Conservation (phyloP, 169 alveolate species). For the Plasmodium chabaudi region DNA sequence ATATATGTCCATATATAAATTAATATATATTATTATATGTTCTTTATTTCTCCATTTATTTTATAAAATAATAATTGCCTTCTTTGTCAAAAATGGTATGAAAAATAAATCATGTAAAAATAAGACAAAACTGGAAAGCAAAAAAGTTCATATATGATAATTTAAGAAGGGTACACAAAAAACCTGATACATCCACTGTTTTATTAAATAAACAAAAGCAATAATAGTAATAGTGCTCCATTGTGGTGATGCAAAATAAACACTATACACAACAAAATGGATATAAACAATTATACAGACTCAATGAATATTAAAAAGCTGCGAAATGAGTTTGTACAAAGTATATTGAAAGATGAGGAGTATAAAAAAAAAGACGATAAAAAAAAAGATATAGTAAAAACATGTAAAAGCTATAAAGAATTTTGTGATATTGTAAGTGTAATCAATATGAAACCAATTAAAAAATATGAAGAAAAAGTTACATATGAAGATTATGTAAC, state of each 20-base stretch:
- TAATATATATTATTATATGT: too few species aligned
- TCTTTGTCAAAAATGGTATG: too few species aligned
- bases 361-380: conserved; percentile 67
- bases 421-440: conserved; percentile 59
- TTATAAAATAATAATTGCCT: too few species aligned
- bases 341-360: conserved; percentile 57
- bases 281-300: neutral
- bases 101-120: too few species aligned
- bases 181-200: too few species aligned
- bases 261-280: neutral
- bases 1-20: too few species aligned
- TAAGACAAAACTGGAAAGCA: too few species aligned
- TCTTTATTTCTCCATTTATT: too few species aligned
- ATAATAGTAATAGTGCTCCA: neutral
- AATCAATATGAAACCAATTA: conserved; percentile 72
- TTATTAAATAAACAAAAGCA: too few species aligned
- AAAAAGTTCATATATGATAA: too few species aligned
- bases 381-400: conserved; percentile 68
- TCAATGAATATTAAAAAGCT: conserved; percentile 29
- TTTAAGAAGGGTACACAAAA: too few species aligned
- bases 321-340: conserved; percentile 49
- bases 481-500: conserved; percentile 56
- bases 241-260: neutral
- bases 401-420: conserved; percentile 72
- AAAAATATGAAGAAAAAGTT: conserved; percentile 61